Evolutionary conservation across 2,329 filamentous ascomycete genomes (phyloP), one percentile per base, ranked within the genome.

Genomic region (Graphilbum fragrans): DNA sequence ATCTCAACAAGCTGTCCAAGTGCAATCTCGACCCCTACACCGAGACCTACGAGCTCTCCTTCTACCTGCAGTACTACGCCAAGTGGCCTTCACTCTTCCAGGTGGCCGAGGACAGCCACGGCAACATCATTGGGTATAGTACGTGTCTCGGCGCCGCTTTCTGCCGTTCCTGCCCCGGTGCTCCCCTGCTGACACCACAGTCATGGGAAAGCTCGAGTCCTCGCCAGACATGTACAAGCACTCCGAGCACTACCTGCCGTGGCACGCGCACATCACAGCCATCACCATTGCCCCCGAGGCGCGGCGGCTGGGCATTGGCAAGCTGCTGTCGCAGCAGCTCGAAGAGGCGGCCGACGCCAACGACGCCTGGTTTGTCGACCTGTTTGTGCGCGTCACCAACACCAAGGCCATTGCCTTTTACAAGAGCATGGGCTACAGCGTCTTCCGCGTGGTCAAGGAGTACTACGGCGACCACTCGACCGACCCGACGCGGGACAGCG

Each of bases 201-300:
- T 98, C 58, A 94, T 98, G 76, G 92, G 90, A 57, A 98, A 98
- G 66, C 75, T 94, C 46, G 90, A 96, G 67, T 80, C 86, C 49
- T 93, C 86, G 41, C 82, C 84, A 16, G 69, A 84, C 35, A 77
- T 79, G 41, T 75, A 83, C 58, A 72, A 77, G 45, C 78, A 78
- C 54, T 92, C 86, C 38, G 72, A 81, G 54, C 87, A 95, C 64
- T 94, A 93, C 64, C 81, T 94, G n/a, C 90, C 90, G n/a, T 96
- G 87, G 86, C 92, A 98, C 65, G 90, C 87, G 18, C 92, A 98
- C 63, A 94, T 98, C 57, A 98, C 92, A 5, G 92, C 90, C 29
- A 70, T 98, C 39, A 96, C 92, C 0, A 86, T 98, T 18, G 82
- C 90, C 1, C 92, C 92, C 0, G 77, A 82, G 43, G 86, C 86